A percentile compares a stretch with the other conserved stretches of the same genome.
Conservation (phyloP, 441 rosid species). For the Populus hybrid region DNA sequence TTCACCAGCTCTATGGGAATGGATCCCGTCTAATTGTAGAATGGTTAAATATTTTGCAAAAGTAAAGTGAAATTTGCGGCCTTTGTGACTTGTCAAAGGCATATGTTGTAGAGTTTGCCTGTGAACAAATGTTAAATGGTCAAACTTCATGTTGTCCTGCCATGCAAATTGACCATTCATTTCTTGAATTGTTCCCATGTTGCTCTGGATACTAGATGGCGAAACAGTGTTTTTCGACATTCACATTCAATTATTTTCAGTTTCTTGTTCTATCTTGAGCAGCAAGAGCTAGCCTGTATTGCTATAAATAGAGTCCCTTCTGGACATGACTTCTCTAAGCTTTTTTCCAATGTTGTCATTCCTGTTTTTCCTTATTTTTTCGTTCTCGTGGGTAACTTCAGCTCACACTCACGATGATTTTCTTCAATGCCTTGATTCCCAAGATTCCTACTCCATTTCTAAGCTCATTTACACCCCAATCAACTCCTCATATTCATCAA, state of each 20-base stretch:
- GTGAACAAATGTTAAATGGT: background rate
- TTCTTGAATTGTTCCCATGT: background rate
- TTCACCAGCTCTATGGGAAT: background rate
- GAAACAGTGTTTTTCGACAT: background rate
- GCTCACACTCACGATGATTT: background rate
- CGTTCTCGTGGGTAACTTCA: background rate
- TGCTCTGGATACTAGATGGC: background rate
- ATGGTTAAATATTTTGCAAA: background rate
- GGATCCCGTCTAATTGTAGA: background rate
- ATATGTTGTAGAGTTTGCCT: background rate
- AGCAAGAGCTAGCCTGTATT: background rate
- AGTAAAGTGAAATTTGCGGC: background rate
- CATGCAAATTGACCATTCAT: background rate
- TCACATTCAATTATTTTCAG: background rate
- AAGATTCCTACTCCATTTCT: background rate
- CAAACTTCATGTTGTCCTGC: background rate
- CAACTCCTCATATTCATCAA: conserved; percentile 3
- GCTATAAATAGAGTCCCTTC: background rate
- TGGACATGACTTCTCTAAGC: background rate
- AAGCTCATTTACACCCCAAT: background rate
- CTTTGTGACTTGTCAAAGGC: background rate
- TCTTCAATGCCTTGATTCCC: background rate
- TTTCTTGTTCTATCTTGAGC: background rate
- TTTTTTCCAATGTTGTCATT: background rate
- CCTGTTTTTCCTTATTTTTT: background rate